phyloP scores from a whole-genome alignment of 2,329 filamentous ascomycete species.

The Cryoendolithus antarcticus region DNA sequence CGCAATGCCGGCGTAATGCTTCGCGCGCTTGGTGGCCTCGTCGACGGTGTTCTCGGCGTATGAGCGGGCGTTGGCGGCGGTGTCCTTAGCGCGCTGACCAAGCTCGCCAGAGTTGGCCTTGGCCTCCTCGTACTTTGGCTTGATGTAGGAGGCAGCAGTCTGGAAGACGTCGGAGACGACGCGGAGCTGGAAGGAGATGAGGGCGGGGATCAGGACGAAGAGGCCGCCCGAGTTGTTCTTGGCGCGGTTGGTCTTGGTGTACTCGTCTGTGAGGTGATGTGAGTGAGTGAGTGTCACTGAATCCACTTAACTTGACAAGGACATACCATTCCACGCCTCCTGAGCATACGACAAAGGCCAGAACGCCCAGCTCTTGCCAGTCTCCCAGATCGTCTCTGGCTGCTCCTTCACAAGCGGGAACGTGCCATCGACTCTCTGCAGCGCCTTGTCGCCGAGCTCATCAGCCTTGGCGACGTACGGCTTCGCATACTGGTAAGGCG shows the following conservation, averaged over 20 bases:
- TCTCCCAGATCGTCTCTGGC: conserved; percentile 41
- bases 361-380: conserved; percentile 51
- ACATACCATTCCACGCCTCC: conserved; percentile 21
- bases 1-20: conserved; percentile 9
- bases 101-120: conserved; percentile 24
- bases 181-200: conserved; percentile 23
- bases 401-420: conserved; percentile 47
- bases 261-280: conserved; percentile 19
- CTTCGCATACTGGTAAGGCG: conserved; percentile 68
- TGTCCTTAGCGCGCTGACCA: conserved; percentile 16
- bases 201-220: conserved; percentile 18
- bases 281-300: conserved; percentile 4
- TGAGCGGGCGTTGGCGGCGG: conserved; percentile 15
- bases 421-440: conserved; percentile 36
- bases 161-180: conserved; percentile 23
- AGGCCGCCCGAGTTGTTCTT: conserved; percentile 19
- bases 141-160: conserved; percentile 19
- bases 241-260: conserved; percentile 24
- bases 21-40: conserved; percentile 14
- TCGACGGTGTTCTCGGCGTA: conserved; percentile 17
- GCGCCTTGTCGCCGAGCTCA: conserved; percentile 43
- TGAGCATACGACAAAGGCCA: conserved; percentile 31
- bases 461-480: conserved; percentile 81
- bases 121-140: conserved; percentile 22
- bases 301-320: background rate